Evolutionary conservation across 2,329 filamentous ascomycete species (phyloP).

Genomic region (Neophaeococcomyces aloes): DNA sequence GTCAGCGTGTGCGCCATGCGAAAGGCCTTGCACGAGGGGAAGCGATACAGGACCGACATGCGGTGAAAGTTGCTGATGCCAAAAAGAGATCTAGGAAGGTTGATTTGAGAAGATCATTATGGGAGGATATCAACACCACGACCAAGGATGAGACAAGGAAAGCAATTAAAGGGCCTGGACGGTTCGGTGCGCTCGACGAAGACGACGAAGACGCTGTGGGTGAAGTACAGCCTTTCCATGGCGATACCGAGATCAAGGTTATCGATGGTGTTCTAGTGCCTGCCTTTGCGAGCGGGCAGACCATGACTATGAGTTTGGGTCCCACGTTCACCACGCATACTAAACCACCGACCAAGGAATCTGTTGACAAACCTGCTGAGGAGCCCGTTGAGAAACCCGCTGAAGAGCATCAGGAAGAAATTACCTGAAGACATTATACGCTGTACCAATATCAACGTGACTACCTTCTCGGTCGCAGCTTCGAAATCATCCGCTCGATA

Average conservation of each 20-base stretch:
- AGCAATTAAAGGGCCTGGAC: constrained; percentile 27
- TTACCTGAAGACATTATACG: constrained; percentile 6
- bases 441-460: background rate
- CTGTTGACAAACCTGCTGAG: background rate
- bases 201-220: constrained; percentile 38
- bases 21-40: constrained; percentile 48
- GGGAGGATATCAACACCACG: constrained; percentile 34
- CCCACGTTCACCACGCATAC: background rate
- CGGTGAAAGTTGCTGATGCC: constrained; percentile 47
- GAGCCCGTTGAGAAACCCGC: constrained; percentile 4
- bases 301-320: constrained; percentile 1
- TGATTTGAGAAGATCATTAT: constrained; percentile 36
- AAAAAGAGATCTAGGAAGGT: constrained; percentile 38
- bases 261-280: constrained; percentile 13
- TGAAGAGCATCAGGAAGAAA: constrained; percentile 7
- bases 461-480: constrained; percentile 38
- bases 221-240: constrained; percentile 15
- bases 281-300: constrained; percentile 8
- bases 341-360: too few species aligned
- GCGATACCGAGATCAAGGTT: constrained; percentile 12
- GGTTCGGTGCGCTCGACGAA: constrained; percentile 38
- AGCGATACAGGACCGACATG: constrained; percentile 42
- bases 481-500: constrained; percentile 66
- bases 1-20: constrained; percentile 44
- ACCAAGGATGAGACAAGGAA: constrained; percentile 19